Base-by-base conservation (phyloP, 2,329 filamentous ascomycete species). In the Claviceps capensis region DNA sequence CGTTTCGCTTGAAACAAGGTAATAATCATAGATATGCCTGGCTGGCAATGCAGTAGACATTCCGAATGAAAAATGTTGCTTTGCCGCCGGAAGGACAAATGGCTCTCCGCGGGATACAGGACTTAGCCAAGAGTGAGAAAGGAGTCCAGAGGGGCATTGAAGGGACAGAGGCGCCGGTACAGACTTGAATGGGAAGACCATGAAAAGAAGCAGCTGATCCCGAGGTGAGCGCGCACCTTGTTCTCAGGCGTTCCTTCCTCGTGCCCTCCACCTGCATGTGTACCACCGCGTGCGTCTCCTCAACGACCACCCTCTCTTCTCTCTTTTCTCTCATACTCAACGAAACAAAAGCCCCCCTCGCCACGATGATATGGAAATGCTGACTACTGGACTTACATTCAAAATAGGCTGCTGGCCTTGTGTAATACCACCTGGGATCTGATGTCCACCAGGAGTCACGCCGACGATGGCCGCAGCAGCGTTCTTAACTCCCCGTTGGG, bases 401-500 rank as follows among this genome's bases (percentile, higher is more conserved):
- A 72, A 53, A 56, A 72, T 72, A 6, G 69, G 69, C 44, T 72
- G 69, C 55, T 72, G 69, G 37, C 69, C 69, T 48, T 70, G 69
- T 1, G 65, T 64, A 38, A 70, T 68, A 11, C 67, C 65, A 2
- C 67, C 66, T 4, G 68, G 65, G 30, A 68, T 65, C 57, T 68
- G 67, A 52, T 68, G 66, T 4, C 63, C 65, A 14, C 61, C 65
- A 16, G 68, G 62, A 22, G 63, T 65, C 30, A 76, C 62, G 69
- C 75, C 65, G 74, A 73, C 71, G 49, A 72, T 74, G 36, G 76
- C 77, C 60, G 68, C 59, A 43, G 53, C 57, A n/a, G 59, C 58
- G 46, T 62, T 63, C 52, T 65, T 67, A 5, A 72, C 54, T 66
- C 75, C 69, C 56, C 79, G 79, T n/a, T 76, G 73, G 50, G 75